Conservation (phyloP, 202 grass and related monocot genomes). For the Cymbopogon flexuosus region DNA sequence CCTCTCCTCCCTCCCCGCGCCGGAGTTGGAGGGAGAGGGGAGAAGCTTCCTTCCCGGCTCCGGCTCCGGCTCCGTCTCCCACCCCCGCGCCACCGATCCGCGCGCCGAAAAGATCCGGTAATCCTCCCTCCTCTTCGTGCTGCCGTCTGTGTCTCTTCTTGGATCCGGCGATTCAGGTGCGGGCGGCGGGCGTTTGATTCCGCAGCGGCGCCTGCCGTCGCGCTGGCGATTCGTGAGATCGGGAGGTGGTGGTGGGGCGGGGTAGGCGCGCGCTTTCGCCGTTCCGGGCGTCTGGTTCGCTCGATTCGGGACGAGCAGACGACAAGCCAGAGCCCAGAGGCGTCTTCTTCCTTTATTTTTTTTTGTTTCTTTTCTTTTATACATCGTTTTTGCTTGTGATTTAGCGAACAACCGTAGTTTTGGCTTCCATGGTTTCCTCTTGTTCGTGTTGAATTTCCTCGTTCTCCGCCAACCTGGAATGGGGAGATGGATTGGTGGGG, state of each 20-base stretch:
- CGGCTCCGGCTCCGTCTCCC: background rate
- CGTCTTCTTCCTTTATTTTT: background rate
- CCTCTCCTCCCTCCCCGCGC: conserved; percentile 30
- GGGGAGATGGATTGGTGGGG: background rate
- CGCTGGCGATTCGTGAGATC: background rate
- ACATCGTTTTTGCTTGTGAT: background rate
- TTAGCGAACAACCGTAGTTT: background rate
- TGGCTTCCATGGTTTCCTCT: background rate
- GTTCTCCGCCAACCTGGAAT: background rate
- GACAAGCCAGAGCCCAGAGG: background rate
- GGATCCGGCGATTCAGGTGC: conserved; percentile 23
- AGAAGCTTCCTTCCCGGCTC: background rate
- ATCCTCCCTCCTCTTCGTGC: background rate
- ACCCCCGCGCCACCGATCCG: background rate
- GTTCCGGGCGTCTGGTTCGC: background rate
- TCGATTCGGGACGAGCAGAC: background rate
- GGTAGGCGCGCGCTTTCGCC: background rate
- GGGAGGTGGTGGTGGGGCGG: background rate
- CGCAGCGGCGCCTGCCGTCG: background rate
- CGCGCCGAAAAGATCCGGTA: conserved; percentile 12
- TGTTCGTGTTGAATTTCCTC: background rate
- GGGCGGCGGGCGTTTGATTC: background rate
- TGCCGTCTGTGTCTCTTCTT: background rate
- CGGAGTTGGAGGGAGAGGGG: conserved; percentile 42
- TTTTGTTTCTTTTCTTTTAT: background rate